Conservation (phyloP, 2,329 filamentous ascomycete genomes). For the Aspergillus japonicus region DNA sequence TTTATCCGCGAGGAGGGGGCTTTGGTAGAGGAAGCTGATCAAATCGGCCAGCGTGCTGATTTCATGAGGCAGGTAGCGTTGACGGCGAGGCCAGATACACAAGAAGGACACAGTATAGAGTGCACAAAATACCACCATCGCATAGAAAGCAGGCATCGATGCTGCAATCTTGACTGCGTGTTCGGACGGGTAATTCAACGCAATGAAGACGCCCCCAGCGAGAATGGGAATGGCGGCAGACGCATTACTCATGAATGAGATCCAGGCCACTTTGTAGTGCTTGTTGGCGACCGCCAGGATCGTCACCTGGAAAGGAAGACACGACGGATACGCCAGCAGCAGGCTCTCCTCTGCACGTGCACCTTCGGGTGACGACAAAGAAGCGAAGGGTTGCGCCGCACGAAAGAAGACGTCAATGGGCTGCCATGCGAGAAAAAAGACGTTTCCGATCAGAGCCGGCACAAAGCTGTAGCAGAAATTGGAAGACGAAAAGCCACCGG, state of each 20-base stretch:
- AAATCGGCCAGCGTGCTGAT: constrained; percentile 73
- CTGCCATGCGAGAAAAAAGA: constrained; percentile 60
- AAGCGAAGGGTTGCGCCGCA: constrained; percentile 57
- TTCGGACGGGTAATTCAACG: constrained; percentile 53
- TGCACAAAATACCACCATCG: constrained; percentile 69
- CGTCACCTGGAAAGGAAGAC: constrained; percentile 54
- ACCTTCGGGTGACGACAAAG: constrained; percentile 53
- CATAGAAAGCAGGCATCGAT: constrained; percentile 69
- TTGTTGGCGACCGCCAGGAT: constrained; percentile 53
- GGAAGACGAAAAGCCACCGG: constrained; percentile 72
- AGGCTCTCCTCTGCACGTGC: constrained; percentile 56
- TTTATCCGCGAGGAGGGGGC: constrained; percentile 68
- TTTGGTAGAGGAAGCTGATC: constrained; percentile 72
- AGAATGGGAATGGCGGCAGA: constrained; percentile 57
- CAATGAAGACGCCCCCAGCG: constrained; percentile 62
- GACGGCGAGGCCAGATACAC: constrained; percentile 60
- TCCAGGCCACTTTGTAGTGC: constrained; percentile 59
- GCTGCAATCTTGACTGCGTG: constrained; percentile 62
- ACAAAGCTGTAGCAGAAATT: constrained; percentile 81
- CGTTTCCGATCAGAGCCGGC: constrained; percentile 57
- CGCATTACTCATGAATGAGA: constrained; percentile 55
- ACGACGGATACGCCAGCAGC: constrained; percentile 57
- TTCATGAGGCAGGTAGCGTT: constrained; percentile 68
- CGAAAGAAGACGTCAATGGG: constrained; percentile 62
- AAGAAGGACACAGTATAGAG: constrained; percentile 67